Conservation (phyloP, 2,329 filamentous ascomycete genomes). For the Penicillium verrucosum region DNA sequence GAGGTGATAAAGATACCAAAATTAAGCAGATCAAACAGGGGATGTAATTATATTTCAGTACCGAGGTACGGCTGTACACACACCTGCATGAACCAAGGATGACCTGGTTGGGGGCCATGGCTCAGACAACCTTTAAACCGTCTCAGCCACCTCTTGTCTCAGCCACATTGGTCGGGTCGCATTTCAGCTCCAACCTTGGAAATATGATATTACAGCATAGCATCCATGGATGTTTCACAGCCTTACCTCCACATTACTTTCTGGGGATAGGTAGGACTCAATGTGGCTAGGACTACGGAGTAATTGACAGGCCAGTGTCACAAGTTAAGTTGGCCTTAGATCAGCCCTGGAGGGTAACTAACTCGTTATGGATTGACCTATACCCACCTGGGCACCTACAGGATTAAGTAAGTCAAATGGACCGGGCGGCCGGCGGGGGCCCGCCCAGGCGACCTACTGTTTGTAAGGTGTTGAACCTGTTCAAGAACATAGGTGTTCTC, state of each 20-base stretch:
- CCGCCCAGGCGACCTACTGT: not conserved
- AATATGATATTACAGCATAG: not conserved
- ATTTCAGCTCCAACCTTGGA: not conserved
- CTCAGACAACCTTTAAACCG: not conserved
- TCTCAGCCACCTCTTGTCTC: not conserved
- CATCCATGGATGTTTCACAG: not conserved
- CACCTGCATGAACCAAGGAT: not conserved
- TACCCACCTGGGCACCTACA: not conserved
- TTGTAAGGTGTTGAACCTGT: not conserved
- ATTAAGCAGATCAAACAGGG: not conserved
- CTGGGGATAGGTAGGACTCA: not conserved
- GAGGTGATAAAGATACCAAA: too few relatives aligned
- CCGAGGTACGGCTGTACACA: not conserved
- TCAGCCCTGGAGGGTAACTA: not conserved
- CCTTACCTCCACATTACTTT: not conserved
- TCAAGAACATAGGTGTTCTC: not conserved
- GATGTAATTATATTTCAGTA: not conserved
- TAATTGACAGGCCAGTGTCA: not conserved
- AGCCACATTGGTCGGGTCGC: not conserved
- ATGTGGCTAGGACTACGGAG: not conserved
- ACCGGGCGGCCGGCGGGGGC: not conserved
- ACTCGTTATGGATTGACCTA: not conserved
- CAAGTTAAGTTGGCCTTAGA: not conserved
- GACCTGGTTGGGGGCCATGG: not conserved
- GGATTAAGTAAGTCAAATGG: not conserved